A percentile compares a stretch with the other conserved stretches of the same genome.
Evolutionary conservation across 2,329 filamentous ascomycete genomes (phyloP).

Genomic region (Colletotrichum viniferum): DNA sequence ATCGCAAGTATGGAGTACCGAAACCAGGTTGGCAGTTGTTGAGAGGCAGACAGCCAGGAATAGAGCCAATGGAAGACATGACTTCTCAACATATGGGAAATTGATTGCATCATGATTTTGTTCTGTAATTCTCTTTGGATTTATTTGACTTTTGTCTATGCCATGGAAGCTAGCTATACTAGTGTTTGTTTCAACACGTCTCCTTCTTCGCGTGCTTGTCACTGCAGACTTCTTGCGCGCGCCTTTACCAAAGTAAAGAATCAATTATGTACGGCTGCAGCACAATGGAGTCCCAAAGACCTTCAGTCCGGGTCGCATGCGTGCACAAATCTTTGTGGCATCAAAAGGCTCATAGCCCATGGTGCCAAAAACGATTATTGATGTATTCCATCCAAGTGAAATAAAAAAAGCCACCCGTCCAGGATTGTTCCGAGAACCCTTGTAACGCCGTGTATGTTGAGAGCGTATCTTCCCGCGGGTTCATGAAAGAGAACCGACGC

Average conservation of each 20-base stretch:
- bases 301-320: background rate
- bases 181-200: background rate
- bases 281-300: background rate
- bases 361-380: background rate
- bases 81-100: background rate
- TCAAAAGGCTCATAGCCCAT: background rate
- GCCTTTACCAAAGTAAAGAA: background rate
- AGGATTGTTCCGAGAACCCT: background rate
- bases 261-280: conserved; percentile 10
- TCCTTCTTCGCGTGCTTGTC: background rate
- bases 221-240: background rate
- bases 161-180: background rate
- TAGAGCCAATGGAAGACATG: too few species aligned
- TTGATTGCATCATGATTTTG: background rate
- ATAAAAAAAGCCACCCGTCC: background rate
- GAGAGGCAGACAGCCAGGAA: background rate
- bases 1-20: background rate
- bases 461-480: background rate
- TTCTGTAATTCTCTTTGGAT: background rate
- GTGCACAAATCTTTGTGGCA: background rate
- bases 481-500: background rate
- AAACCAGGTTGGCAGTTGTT: background rate
- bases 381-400: background rate
- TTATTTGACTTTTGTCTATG: conserved; percentile 6
- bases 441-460: conserved; percentile 8